Conservation (phyloP, 306 rosid species). For the Fagus crenata region DNA sequence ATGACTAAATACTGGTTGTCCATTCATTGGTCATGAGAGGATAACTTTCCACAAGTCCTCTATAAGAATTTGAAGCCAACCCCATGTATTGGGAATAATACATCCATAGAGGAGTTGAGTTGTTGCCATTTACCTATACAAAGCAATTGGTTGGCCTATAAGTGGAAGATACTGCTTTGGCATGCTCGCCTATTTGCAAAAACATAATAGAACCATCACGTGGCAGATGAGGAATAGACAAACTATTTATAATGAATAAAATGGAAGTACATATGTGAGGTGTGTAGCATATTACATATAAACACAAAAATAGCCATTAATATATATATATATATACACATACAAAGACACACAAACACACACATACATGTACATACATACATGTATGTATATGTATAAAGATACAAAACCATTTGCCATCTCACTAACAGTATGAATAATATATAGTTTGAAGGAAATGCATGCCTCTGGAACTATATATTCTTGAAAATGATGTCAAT, state of each 20-base stretch:
- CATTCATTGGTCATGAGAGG: background rate
- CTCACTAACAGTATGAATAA: background rate
- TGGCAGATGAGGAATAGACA: slow-evolving; percentile 13
- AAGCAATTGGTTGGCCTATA: slow-evolving; percentile 81
- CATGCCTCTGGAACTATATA: background rate
- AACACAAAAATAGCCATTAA: background rate
- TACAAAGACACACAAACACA: no score
- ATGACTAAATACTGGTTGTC: background rate
- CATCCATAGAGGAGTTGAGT: slow-evolving; percentile 16
- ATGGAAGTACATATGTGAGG: background rate
- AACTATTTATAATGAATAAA: slow-evolving; percentile 1
- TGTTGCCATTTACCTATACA: slow-evolving; percentile 59
- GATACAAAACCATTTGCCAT: background rate
- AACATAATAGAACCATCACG: slow-evolving; percentile 27
- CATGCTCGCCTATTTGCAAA: slow-evolving; percentile 68
- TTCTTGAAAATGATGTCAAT: background rate
- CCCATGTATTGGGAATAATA: background rate
- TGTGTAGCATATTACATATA: background rate
- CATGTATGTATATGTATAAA: background rate
- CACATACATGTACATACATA: background rate
- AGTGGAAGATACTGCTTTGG: slow-evolving; percentile 99
- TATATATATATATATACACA: background rate
- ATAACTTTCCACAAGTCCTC: background rate
- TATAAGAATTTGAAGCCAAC: background rate
- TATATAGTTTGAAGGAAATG: background rate